Evolutionary conservation across 2,329 filamentous ascomycete genomes (phyloP), one percentile per base, ranked within the genome.

Genomic region (Neofusicoccum ribis): DNA sequence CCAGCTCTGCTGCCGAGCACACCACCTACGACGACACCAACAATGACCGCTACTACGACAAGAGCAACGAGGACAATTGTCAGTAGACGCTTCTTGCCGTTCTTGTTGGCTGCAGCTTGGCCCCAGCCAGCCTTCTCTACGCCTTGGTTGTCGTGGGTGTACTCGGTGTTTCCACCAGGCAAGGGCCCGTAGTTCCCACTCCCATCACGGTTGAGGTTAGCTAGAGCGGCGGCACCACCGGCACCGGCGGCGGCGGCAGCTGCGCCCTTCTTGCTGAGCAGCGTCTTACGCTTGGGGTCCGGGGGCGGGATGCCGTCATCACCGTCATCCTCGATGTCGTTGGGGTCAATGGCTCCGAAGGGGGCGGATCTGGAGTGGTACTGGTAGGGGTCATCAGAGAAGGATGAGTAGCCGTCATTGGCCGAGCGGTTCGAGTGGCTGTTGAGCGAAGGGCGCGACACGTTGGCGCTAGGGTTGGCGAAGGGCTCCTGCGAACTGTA

Each of bases 311-410:
- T 84, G 1, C 90, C 92, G 74, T 96, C 93, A 72, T 97, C 93
- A 34, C 91, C 92, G 73, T 97, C 93, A 74, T 97, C 93, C 23
- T 86, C 86, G 68, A 97, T 93, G 14, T 89, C 88, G 72, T 91
- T 87, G 2, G 93, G 92, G 74, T 97, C 89, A 66, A 95, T 84
- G 59, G 77, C 74, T 59, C 77, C 85, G 71, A 77, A 72, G 39
- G 72, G 68, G 69, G 71, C 4, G n/a, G 63, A 31, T n/a, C 52
- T 39, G 20, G 76, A 85, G 71, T 86, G 86, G 69, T 85, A 84
- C 64, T 86, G 85, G 73, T 92, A 92, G 0, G 89, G 89, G 56
- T 89, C 88, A 70, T 90, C 88, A 36, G 82, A 61, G 49, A 43
- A 79, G 73, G 86, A 88, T 69, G 68, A 83, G 68, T 67, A 76